Base-by-base conservation (phyloP, 2,329 filamentous ascomycete genomes). In the Coniochaeta hoffmannii region DNA sequence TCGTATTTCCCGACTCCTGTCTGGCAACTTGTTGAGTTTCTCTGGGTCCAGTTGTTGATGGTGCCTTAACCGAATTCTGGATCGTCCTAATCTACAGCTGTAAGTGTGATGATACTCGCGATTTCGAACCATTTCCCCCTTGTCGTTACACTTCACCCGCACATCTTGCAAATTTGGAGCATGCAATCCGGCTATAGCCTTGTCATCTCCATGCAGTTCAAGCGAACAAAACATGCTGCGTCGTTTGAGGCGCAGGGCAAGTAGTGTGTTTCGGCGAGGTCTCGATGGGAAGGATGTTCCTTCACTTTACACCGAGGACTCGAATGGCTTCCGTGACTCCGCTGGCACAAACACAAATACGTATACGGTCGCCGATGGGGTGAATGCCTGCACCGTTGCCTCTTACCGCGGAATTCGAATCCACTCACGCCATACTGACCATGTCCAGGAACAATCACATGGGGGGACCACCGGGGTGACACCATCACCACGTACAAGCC, bases 211-310 rank as follows among this genome's bases (percentile, higher is more conserved):
- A n/a, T n/a, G 36, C 36, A 8, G 36, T 22, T 41, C 36, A 22
- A 41, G 36, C 12, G 17, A 49, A 14, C 44, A 44, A 26, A 46
- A 22, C 22, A 56, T 69, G 66, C 60, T 69, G 34, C 59, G 59
- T 51, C 61, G 60, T 49, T 50, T 62, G 19, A 63, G 59, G 53
- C 62, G 60, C 49, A 65, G 60, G 56, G 61, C 61, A n/a, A 61
- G 57, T 34, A 57, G 57, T 26, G 53, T 62, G 54, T 62, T 63
- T 44, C 61, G 50, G 53, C 10, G 50, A 19, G 36, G 36, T 19
- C 4, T 7, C 17, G 36, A 22, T 19, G 22, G 22, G 36, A 22
- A 41, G 36, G 36, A 19, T 22, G 4, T 41, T 19, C 9, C 17
- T 19, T 9, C 17, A 9, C 36, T 11, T 4, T 22, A 8, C 8